Base-by-base conservation (phyloP, 2,329 filamentous ascomycete species). In the Corynespora cassiicola region DNA sequence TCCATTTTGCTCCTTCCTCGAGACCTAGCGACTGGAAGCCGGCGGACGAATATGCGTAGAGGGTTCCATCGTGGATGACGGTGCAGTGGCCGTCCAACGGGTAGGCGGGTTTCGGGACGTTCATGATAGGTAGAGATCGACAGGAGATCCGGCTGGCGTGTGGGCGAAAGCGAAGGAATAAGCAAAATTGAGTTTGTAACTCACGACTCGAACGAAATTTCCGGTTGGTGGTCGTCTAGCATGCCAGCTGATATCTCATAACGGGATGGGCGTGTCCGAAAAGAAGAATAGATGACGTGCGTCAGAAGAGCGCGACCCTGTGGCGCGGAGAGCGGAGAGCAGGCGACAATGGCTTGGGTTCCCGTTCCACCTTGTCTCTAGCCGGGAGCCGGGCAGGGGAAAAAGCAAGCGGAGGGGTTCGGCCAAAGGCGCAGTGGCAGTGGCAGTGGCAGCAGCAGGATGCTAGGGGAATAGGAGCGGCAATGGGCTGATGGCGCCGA, bases 71-170 rank as follows among this genome's bases (percentile, higher is more conserved):
- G 73, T 88, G 77, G 46, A 96, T 79, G 60, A 87, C 82, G 41
- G 90, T 90, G 71, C 92, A 97, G 59, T 88, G 84, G 69, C 85
- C 83, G 66, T 84, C 80, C 65, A 96, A 74, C 47, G 85, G 75
- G 62, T 83, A 78, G 36, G 80, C 74, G 35, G 90, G 90, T 60
- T 82, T 72, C 31, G 90, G 89, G 39, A 86, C 75, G 61, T 83
- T 74, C 90, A 95, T 95, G 33, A 31, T 64, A 39, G 35, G 26
- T 22, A 26, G 24, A 11, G 42, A 34, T 37, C 26, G 31, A 20
- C 39, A 29, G 25, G 38, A 36, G 45, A 36, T 31, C 21, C 25
- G 26, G 14, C 30, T 46, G 36, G 39, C 34, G 36, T 43, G 19
- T 31, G 27, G 24, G 27, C 35, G 39, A 30, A 50, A 46, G 42